Conservation (phyloP, 176 grass and related monocot genomes). For the Carex parvula region DNA sequence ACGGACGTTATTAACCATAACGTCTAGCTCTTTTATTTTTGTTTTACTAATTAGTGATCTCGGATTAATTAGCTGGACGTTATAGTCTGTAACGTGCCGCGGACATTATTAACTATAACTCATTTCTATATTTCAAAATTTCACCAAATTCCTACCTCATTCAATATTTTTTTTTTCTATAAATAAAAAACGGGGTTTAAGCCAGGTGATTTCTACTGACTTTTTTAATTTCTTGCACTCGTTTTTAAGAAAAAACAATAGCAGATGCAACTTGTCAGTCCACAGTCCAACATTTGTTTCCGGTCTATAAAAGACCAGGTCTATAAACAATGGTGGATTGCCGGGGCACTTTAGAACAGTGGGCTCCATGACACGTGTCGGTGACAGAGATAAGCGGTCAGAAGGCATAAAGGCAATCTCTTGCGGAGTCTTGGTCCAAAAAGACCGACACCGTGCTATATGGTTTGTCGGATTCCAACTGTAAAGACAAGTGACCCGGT, state of each 20-base stretch:
- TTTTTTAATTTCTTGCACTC: not conserved
- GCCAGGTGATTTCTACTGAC: not conserved
- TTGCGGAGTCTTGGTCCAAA: not conserved
- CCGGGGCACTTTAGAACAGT: not conserved
- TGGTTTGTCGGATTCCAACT: not conserved
- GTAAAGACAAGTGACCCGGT: not conserved
- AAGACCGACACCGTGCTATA: not conserved
- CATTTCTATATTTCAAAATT: too few relatives aligned
- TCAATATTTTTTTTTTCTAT: too few relatives aligned
- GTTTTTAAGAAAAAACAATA: too few relatives aligned
- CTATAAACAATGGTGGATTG: not conserved
- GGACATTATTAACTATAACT: too few relatives aligned
- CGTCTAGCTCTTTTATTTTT: too few relatives aligned
- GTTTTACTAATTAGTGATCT: too few relatives aligned
- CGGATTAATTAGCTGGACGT: too few relatives aligned
- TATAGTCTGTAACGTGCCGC: too few relatives aligned
- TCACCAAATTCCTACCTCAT: too few relatives aligned
- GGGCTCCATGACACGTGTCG: not conserved
- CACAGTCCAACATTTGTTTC: not conserved
- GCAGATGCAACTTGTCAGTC: not conserved
- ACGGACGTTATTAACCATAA: too few relatives aligned
- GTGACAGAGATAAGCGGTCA: not conserved
- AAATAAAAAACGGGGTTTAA: not conserved
- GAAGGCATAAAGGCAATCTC: not conserved
- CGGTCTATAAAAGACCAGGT: not conserved